Evolutionary conservation across 2,329 filamentous ascomycete species (phyloP).

Genomic region (Talaromyces amestolkiae): DNA sequence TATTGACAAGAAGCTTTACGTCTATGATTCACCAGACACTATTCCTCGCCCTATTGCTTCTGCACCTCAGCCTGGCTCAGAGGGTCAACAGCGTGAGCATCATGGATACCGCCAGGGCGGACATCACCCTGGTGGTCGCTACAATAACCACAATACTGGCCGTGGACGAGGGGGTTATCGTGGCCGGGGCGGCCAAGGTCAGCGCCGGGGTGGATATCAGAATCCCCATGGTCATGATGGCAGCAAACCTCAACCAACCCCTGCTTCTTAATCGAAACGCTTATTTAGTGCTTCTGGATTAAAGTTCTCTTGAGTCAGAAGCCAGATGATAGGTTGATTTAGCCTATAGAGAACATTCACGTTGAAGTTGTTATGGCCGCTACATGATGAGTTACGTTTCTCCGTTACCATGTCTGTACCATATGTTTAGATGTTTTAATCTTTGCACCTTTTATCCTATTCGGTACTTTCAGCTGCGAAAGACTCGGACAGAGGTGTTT

Average conservation of each 20-base stretch:
- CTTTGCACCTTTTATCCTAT: neutral
- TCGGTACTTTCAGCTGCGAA: slow-evolving; percentile 13
- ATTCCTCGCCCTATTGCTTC: slow-evolving; percentile 80
- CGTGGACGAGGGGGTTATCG: slow-evolving; percentile 44
- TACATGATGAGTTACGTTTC: slow-evolving; percentile 19
- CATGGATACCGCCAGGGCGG: slow-evolving; percentile 36
- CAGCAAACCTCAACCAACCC: slow-evolving; percentile 32
- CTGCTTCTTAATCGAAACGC: slow-evolving; percentile 27
- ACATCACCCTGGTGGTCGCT: slow-evolving; percentile 37
- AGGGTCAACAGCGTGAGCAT: slow-evolving; percentile 30
- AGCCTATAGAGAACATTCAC: slow-evolving; percentile 6
- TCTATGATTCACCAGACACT: slow-evolving; percentile 92
- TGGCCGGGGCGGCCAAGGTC: slow-evolving; percentile 42
- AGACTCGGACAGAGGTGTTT: slow-evolving; percentile 6
- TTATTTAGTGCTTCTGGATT: neutral
- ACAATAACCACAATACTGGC: slow-evolving; percentile 32
- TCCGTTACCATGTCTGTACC: slow-evolving; percentile 18
- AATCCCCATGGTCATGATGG: slow-evolving; percentile 30
- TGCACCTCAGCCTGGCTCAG: slow-evolving; percentile 34
- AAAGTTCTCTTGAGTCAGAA: slow-evolving; percentile 2
- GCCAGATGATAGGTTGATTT: neutral
- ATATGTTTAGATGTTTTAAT: slow-evolving; percentile 18
- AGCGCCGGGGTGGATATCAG: slow-evolving; percentile 36
- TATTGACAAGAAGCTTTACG: slow-evolving; percentile 97
- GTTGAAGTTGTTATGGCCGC: slow-evolving; percentile 18